Evolutionary conservation across 2,329 filamentous ascomycete genomes (phyloP).

Genomic region (Rutstroemia sp.): DNA sequence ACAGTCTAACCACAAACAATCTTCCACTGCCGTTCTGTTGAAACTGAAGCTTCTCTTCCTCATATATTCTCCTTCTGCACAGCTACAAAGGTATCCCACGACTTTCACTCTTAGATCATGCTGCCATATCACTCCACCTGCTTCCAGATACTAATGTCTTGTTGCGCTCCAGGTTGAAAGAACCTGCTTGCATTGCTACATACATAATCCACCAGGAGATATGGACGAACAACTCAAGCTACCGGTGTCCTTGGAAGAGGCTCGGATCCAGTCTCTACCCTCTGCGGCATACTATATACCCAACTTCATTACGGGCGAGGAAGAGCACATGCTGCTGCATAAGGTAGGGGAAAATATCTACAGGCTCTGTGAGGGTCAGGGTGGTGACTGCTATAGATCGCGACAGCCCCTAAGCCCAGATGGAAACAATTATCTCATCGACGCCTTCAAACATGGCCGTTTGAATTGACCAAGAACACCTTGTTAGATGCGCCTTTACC

Average conservation of each 20-base stretch:
- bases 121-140: too few relatives aligned
- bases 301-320: conserved; percentile 69
- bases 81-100: too few relatives aligned
- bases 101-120: too few relatives aligned
- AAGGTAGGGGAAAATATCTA: conserved; percentile 45
- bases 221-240: conserved; percentile 12
- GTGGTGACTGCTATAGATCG: conserved; percentile 35
- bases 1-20: too few relatives aligned
- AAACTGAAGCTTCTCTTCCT: too few relatives aligned
- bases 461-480: conserved; percentile 69
- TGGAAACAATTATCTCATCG: conserved; percentile 89
- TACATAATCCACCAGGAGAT: background rate
- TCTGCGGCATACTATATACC: conserved; percentile 74
- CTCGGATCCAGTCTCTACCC: conserved; percentile 49
- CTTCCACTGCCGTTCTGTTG: too few relatives aligned
- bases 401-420: conserved; percentile 59
- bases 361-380: background rate
- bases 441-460: conserved; percentile 85
- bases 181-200: too few relatives aligned
- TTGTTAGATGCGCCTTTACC: conserved; percentile 71
- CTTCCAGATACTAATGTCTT: too few relatives aligned
- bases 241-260: conserved; percentile 39
- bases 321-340: conserved; percentile 63
- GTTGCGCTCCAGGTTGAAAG: too few relatives aligned
- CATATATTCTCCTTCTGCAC: too few relatives aligned